Evolutionary conservation across 1,284 basidiomycete genomes (phyloP).

Genomic region (Leccinum angustisporum): DNA sequence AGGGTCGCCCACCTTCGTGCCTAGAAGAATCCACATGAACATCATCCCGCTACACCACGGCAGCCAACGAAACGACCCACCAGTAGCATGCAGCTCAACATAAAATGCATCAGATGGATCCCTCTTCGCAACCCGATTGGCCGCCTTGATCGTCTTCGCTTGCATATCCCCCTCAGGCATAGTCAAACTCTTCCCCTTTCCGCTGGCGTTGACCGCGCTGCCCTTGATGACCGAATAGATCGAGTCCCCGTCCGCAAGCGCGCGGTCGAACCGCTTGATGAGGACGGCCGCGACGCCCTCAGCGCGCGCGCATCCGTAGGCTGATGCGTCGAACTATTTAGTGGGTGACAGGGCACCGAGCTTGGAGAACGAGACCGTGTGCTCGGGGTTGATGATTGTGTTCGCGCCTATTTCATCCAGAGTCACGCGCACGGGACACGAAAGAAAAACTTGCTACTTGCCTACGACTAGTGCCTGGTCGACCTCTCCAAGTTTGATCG

Average conservation of each 20-base stretch:
- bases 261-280: constrained; percentile 32
- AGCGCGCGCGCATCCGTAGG: constrained; percentile 42
- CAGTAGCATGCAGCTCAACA: constrained; percentile 51
- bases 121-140: constrained; percentile 22
- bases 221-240: constrained; percentile 33
- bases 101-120: constrained; percentile 45
- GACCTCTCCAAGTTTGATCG: constrained; percentile 45
- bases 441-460: constrained; percentile 1
- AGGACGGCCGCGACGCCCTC: constrained; percentile 31
- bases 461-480: constrained; percentile 46
- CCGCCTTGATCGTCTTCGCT: neutral
- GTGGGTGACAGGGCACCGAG: constrained; percentile 42
- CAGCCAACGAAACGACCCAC: constrained; percentile 9
- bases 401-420: constrained; percentile 17
- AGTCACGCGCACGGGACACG: neutral
- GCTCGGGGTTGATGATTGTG: constrained; percentile 21
- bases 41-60: neutral
- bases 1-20: constrained; percentile 49
- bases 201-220: constrained; percentile 32
- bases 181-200: constrained; percentile 26
- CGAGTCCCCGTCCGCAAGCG: constrained; percentile 23
- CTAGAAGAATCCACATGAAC: constrained; percentile 2
- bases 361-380: constrained; percentile 34
- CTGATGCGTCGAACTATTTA: constrained; percentile 49
- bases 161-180: neutral